These are phyloP conservation scores for Coleophoma cylindrospora DNA, from an alignment of 2,329 filamentous ascomycete genomes.

Conservation along the genomic window DNA sequence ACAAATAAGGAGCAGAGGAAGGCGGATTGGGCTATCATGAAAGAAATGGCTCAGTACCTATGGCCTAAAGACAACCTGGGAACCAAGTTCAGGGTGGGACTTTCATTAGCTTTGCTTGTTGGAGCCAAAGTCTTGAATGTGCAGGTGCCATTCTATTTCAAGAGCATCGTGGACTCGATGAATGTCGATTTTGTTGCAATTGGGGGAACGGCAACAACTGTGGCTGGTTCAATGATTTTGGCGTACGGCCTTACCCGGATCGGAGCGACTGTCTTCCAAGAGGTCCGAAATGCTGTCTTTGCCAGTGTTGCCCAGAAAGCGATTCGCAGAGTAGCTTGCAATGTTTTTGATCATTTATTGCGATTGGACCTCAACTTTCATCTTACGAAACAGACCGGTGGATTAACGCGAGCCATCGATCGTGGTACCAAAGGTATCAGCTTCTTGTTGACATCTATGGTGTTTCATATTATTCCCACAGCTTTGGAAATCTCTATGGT, in stretches of 20 bases:
- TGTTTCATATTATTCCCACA: constrained; percentile 93
- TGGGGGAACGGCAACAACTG: constrained; percentile 83
- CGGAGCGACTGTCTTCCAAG: constrained; percentile 84
- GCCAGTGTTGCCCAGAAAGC: constrained; percentile 96
- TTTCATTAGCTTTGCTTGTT: constrained; percentile 79
- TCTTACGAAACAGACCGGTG: constrained; percentile 88
- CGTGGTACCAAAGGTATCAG: constrained; percentile 97
- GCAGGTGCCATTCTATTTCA: constrained; percentile 98
- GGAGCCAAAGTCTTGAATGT: constrained; percentile 95
- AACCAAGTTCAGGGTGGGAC: constrained; percentile 77
- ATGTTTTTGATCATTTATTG: constrained; percentile 88
- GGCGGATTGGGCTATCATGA: constrained; percentile 98
- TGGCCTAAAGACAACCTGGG: constrained; percentile 88
- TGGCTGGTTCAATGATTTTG: constrained; percentile 88
- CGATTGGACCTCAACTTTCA: constrained; percentile 91
- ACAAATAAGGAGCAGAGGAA: constrained; percentile 85
- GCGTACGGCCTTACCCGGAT: constrained; percentile 89
- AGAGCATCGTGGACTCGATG: constrained; percentile 95
- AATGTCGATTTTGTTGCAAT: constrained; percentile 86
- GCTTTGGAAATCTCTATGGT: constrained; percentile 92
- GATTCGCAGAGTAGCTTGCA: constrained; percentile 83
- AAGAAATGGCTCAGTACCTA: constrained; percentile 92
- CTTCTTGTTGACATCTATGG: constrained; percentile 95
- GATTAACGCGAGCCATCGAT: constrained; percentile 89
- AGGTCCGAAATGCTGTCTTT: constrained; percentile 92